A percentile compares a stretch with the other conserved stretches of the same genome.
phyloP scores from a whole-genome alignment of 2,329 filamentous ascomycete species.

The Hymenoscyphus linearis region DNA sequence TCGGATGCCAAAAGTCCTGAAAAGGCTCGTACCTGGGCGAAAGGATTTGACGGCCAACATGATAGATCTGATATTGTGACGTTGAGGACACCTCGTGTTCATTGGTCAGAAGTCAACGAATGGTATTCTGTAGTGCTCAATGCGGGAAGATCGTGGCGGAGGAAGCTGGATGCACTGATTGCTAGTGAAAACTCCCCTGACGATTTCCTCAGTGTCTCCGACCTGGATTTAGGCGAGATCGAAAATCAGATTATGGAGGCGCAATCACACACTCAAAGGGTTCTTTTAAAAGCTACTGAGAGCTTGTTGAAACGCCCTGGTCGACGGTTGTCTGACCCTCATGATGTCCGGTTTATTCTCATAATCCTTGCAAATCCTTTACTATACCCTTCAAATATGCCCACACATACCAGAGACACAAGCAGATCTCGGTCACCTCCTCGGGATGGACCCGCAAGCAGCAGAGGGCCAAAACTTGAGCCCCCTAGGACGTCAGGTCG shows the following conservation, averaged over 20 bases:
- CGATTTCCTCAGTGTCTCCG: constrained; percentile 18
- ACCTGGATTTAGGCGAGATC: constrained; percentile 36
- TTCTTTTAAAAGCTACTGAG: constrained; percentile 73
- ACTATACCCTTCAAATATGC: constrained; percentile 45
- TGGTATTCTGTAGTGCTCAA: constrained; percentile 72
- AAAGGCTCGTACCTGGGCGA: constrained; percentile 33
- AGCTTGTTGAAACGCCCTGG: constrained; percentile 75
- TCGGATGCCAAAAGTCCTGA: constrained; percentile 35
- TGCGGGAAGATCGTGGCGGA: constrained; percentile 62
- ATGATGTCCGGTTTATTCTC: constrained; percentile 71
- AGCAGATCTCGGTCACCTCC: constrained; percentile 24
- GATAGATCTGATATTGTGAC: constrained; percentile 40
- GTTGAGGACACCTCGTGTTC: constrained; percentile 61
- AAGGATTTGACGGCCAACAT: constrained; percentile 5
- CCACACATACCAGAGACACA: constrained; percentile 5
- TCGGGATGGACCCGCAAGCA: constrained; percentile 15
- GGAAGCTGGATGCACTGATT: constrained; percentile 51
- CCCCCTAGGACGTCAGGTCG: constrained; percentile 6
- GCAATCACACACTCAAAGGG: constrained; percentile 62
- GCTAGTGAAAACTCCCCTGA: constrained; percentile 18
- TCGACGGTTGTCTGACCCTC: constrained; percentile 59
- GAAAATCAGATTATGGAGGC: constrained; percentile 52
- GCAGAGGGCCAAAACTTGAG: constrained; percentile 4
- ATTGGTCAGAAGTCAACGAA: constrained; percentile 65
- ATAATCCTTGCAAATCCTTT: constrained; percentile 76